Evolutionary conservation across 2,329 filamentous ascomycete genomes (phyloP), one percentile per base, ranked within the genome.

Genomic region (Beauveria sp.): DNA sequence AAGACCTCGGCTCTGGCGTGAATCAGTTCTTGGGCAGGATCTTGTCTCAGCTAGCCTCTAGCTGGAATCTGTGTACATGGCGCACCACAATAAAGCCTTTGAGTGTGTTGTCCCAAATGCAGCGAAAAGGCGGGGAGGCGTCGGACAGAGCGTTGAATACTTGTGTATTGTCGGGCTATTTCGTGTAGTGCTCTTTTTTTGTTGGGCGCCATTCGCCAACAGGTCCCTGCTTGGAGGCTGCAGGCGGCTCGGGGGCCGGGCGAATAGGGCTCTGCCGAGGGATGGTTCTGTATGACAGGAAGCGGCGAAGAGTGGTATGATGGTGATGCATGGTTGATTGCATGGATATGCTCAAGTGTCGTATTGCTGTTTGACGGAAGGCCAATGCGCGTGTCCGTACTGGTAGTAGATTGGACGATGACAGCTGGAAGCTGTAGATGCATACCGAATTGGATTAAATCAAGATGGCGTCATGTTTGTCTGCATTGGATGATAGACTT

Each of bases 41-140:
- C n/a, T 30, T 58, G 56, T 58, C 56, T 58, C 22, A 40, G 56
- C 56, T 18, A n/a, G 46, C 56, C 56, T 51, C 30, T 42, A 24
- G 46, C 28, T 50, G 56, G 56, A 50, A 58, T 58, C 42, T 43
- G 22, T 14, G 34, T 16, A 22, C 10, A 34, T 43, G 22, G 22
- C 18, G 54, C 54, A 28, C 24, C 26, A 57, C 54, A 14, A 14
- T n/a, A 12, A 47, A 24, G 22, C 22, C 9, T 43, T 40, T 28
- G 6, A 18, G 16, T 50, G 20, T 20, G 22, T 18, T 20, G 45
- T 34, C 50, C 40, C 20, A 38, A 30, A 22, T 42, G 40, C 53
- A 22, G 22, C 16, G 8, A 38, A 24, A 57, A 49, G 30, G 34
- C 22, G 22, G 34, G 34, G 34, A 30, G 30, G 34, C 34, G 10